Conservation (phyloP, 2,329 filamentous ascomycete genomes). For the Scedosporium minutisporum region DNA sequence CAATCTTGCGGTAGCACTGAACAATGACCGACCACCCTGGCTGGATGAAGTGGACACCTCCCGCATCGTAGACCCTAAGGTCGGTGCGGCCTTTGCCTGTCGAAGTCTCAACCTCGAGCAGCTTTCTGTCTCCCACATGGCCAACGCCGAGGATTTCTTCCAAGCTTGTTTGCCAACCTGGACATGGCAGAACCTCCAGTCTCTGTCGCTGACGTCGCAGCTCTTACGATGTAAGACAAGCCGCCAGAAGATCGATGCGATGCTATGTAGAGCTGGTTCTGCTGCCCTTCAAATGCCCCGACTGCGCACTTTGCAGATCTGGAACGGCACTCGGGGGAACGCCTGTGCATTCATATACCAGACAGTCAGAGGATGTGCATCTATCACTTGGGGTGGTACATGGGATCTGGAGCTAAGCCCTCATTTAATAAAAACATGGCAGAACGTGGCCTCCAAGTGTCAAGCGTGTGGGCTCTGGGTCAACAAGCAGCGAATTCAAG, state of each 20-base stretch:
- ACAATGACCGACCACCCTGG: neutral
- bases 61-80: neutral
- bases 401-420: constrained; percentile 18
- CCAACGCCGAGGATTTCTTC: neutral
- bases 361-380: constrained; percentile 12
- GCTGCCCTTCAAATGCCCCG: constrained; percentile 16
- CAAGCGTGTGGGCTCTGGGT: no score
- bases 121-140: neutral
- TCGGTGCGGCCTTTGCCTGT: neutral
- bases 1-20: neutral
- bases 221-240: neutral
- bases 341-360: constrained; percentile 24
- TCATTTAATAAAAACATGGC: constrained; percentile 13
- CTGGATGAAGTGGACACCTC: neutral
- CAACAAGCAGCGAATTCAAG: no score
- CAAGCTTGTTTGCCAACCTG: neutral
- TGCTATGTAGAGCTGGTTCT: neutral
- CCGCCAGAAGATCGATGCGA: neutral
- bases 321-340: constrained; percentile 19
- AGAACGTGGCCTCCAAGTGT: no score
- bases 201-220: neutral
- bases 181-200: neutral
- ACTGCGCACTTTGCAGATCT: constrained; percentile 22
- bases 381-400: constrained; percentile 22
- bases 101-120: neutral